A percentile compares a stretch with the other conserved stretches of the same genome.
phyloP scores from a whole-genome alignment of 2,329 filamentous ascomycete genomes.

The Ophiostoma triangulosporum region DNA sequence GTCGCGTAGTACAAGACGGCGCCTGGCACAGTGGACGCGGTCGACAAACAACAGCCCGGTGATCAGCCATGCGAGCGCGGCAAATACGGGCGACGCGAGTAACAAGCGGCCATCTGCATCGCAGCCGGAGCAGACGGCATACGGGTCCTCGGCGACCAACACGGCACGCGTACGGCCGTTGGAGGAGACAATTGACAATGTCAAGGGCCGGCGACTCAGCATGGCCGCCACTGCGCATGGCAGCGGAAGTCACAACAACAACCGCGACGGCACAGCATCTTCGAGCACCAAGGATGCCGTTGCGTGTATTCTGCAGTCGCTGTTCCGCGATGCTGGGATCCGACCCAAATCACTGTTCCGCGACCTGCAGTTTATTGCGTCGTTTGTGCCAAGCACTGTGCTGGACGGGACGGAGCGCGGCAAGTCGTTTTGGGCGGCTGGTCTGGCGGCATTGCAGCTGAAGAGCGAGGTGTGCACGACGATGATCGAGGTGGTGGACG shows the following conservation, averaged over 20 bases:
- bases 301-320: constrained; percentile 49
- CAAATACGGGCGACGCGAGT: background rate
- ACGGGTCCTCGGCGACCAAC: background rate
- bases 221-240: constrained; percentile 34
- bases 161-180: constrained; percentile 29
- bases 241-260: constrained; percentile 12
- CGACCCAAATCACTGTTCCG: constrained; percentile 72
- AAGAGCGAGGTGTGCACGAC: constrained; percentile 80
- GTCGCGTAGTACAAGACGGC: constrained; percentile 31
- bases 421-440: constrained; percentile 84
- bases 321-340: constrained; percentile 54
- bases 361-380: constrained; percentile 62
- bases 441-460: constrained; percentile 71
- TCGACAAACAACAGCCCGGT: constrained; percentile 12
- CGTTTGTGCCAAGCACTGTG: constrained; percentile 47
- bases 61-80: background rate
- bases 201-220: constrained; percentile 54
- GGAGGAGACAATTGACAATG: constrained; percentile 56
- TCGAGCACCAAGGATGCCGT: constrained; percentile 49
- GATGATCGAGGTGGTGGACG: constrained; percentile 51
- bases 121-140: constrained; percentile 1
- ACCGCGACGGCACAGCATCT: constrained; percentile 18
- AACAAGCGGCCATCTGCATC: background rate
- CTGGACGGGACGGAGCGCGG: constrained; percentile 49
- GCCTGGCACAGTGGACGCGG: constrained; percentile 23